Conservation (phyloP, 495 filamentous ascomycete species). For the Daldinia vernicosa region DNA sequence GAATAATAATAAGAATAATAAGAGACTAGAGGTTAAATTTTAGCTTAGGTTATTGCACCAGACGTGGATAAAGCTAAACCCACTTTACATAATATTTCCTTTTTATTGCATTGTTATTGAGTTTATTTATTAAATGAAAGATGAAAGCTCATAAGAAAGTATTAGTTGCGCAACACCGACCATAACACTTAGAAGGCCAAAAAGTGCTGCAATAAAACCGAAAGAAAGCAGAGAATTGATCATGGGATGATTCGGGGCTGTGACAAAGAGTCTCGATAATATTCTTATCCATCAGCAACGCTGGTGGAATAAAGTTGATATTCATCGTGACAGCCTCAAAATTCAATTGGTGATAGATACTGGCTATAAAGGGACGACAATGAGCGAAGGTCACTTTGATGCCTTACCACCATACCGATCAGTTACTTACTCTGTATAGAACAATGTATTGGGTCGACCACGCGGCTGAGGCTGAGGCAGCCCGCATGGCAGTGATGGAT, state of each 20-base stretch:
- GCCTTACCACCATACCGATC: too few species aligned
- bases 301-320: neutral
- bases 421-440: too few species aligned
- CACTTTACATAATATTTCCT: neutral
- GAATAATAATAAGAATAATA: neutral
- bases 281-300: neutral
- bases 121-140: neutral
- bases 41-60: neutral
- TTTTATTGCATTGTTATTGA: neutral
- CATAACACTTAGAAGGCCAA: neutral
- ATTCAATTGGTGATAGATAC: neutral
- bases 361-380: neutral
- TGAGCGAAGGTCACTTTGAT: neutral
- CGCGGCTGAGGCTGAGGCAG: neutral
- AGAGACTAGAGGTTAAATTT: conserved; percentile 1
- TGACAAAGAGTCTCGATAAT: neutral
- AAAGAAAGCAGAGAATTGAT: neutral
- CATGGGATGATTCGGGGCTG: neutral
- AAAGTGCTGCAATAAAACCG: neutral
- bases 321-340: neutral
- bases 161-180: neutral
- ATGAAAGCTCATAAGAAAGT: neutral
- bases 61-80: neutral
- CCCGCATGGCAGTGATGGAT: neutral
- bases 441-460: neutral